Conservation (phyloP, 257 asterid species). For the Ballota nigra region DNA sequence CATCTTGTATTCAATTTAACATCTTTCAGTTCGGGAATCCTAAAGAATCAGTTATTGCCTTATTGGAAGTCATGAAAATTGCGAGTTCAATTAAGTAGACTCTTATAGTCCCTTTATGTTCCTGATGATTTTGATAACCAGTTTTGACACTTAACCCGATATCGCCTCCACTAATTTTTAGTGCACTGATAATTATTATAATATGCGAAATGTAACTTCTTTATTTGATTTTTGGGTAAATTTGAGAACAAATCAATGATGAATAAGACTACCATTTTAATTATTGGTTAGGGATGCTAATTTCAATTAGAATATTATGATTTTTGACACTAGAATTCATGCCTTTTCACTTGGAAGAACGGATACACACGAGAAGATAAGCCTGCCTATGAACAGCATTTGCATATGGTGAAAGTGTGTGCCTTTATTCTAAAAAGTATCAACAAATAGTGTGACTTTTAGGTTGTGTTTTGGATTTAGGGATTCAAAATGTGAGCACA, state of each 20-base stretch:
- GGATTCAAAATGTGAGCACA: neutral
- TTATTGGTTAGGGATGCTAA: neutral
- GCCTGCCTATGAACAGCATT: neutral
- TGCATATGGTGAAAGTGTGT: neutral
- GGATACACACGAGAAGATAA: neutral
- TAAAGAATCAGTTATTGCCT: neutral
- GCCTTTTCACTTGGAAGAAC: neutral
- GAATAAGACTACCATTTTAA: neutral
- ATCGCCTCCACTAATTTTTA: neutral
- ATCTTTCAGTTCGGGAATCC: constrained; percentile 7
- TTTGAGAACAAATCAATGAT: neutral
- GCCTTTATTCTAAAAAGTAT: neutral
- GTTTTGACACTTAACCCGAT: neutral
- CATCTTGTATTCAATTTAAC: neutral
- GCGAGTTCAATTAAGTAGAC: neutral
- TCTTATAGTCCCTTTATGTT: neutral
- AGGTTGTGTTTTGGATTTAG: neutral
- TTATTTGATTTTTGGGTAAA: neutral
- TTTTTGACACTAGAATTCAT: neutral
- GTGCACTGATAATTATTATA: neutral
- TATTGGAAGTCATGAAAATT: constrained; percentile 9
- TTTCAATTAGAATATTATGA: neutral
- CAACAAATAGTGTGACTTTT: neutral
- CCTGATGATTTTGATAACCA: constrained; percentile 7
- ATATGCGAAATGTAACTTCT: neutral